Evolutionary conservation across 2,329 filamentous ascomycete species (phyloP).

Genomic region (Hymenoscyphus salicellus): DNA sequence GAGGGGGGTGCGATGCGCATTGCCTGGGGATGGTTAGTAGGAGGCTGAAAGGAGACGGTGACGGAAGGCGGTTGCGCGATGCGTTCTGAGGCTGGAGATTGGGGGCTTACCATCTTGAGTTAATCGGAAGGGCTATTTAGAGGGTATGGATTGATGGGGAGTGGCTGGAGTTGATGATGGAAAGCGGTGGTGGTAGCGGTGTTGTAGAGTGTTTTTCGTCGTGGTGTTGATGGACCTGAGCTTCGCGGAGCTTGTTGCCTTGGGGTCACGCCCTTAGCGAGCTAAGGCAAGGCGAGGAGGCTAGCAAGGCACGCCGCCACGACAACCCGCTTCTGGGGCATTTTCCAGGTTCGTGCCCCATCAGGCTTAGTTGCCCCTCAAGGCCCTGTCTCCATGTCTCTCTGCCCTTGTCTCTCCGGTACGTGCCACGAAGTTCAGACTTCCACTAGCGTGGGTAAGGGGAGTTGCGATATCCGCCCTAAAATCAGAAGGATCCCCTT

Average conservation of each 20-base stretch:
- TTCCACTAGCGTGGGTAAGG: not conserved
- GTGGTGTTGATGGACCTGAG: not conserved
- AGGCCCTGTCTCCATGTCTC: no score
- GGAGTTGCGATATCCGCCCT: not conserved
- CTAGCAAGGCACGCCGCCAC: no score
- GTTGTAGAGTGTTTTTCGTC: not conserved
- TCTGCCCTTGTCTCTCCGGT: not conserved
- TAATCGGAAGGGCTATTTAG: not conserved
- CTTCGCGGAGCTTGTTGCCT: slow-evolving; percentile 1
- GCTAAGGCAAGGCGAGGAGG: not conserved
- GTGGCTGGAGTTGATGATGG: not conserved
- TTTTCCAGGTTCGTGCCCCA: not conserved
- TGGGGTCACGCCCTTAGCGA: not conserved
- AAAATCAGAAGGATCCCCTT: not conserved
- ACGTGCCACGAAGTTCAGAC: slow-evolving; percentile 3
- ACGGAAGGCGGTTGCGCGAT: not conserved
- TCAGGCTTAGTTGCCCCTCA: not conserved
- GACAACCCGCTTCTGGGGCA: not conserved
- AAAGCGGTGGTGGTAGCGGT: not conserved
- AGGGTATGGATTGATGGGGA: not conserved
- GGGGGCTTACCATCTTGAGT: not conserved
- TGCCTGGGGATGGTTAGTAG: slow-evolving; percentile 51
- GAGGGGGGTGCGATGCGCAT: slow-evolving; percentile 82
- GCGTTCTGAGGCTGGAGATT: not conserved
- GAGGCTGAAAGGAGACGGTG: not conserved